Conservation (phyloP, 179 eudicot species). For the Drosera spatulata region DNA sequence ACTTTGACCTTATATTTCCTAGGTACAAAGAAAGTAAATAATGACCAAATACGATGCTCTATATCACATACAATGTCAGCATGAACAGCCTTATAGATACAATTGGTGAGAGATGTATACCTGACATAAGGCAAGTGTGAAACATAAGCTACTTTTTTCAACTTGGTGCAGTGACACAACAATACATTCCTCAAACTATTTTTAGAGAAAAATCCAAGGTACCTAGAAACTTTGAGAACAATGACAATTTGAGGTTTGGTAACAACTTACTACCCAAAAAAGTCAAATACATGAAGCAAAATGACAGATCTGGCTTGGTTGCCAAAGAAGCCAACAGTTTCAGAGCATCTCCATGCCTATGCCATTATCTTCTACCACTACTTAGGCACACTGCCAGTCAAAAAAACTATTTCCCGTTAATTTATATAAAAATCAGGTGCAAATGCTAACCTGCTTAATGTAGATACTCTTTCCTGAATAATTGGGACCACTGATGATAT, state of each 20-base stretch:
- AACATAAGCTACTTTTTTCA: neutral
- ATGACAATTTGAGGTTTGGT: too few relatives aligned
- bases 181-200: too few relatives aligned
- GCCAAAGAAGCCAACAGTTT: too few relatives aligned
- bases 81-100: neutral
- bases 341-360: too few relatives aligned
- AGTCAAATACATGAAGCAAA: too few relatives aligned
- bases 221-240: too few relatives aligned
- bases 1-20: neutral
- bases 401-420: neutral
- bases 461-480: slow-evolving; percentile 98
- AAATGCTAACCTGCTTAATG: slow-evolving; percentile 66
- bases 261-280: too few relatives aligned
- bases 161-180: neutral
- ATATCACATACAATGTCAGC: neutral
- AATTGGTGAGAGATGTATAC: neutral
- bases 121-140: neutral
- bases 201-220: too few relatives aligned
- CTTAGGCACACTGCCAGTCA: neutral
- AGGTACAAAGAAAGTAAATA: neutral
- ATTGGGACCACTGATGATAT: slow-evolving; percentile 96
- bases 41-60: neutral
- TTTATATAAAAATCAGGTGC: neutral
- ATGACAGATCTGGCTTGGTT: too few relatives aligned
- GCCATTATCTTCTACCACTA: too few relatives aligned